Percentiles rank a stretch among this genome's conserved stretches.
Conservation (phyloP, 2,329 filamentous ascomycete genomes). For the Amauroascus verrucosus region DNA sequence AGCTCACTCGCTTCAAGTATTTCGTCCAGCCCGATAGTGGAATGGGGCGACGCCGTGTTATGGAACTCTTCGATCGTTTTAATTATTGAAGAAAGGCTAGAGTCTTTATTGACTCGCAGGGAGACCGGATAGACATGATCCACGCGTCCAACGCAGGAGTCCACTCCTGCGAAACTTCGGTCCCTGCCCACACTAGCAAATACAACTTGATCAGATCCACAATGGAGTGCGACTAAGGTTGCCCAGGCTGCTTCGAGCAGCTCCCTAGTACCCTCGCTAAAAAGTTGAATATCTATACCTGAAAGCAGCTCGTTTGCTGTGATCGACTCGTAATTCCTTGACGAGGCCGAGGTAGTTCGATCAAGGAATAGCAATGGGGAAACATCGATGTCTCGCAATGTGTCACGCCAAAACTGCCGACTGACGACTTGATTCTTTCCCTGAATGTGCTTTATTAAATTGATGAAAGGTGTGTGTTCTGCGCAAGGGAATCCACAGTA, state of each 20-base stretch:
- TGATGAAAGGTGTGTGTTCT: slow-evolving; percentile 1
- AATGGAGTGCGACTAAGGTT: background rate
- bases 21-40: background rate
- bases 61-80: background rate
- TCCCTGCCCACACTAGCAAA: background rate
- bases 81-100: background rate
- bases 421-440: background rate
- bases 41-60: background rate
- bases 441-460: background rate
- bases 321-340: background rate
- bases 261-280: background rate
- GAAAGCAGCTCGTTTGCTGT: background rate
- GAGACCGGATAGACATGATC: background rate
- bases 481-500: slow-evolving; percentile 6
- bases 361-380: background rate
- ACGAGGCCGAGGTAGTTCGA: background rate
- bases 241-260: background rate
- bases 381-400: background rate
- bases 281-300: background rate
- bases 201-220: background rate
- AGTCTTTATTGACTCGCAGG: background rate
- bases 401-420: slow-evolving; percentile 3
- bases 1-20: background rate
- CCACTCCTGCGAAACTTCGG: background rate
- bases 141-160: background rate